Evolutionary conservation across 106 monocot species (phyloP), one percentile per base, ranked within the genome.

Genomic region (Amphibolis antarctica): DNA sequence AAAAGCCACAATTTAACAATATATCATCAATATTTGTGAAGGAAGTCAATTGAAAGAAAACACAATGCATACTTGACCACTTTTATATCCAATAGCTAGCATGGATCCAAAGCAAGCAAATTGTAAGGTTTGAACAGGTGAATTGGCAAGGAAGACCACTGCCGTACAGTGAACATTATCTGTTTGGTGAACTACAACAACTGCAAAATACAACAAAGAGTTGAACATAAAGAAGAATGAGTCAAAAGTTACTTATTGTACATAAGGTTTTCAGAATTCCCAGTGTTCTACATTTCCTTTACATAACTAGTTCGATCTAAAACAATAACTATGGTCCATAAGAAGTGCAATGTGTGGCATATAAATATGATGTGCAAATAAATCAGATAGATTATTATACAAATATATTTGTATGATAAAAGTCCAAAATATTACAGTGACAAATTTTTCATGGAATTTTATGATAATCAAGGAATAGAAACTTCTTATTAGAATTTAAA

Each of bases 51-150:
- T 53, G 19, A 69, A 48, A 63, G 0, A 59, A 58, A 28, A 28
- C 13, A n/a, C n/a, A n/a, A 81, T 28, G 12, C 46, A 27, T 76
- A 96, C 96, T 86, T 86, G 86, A 55, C 96, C 96, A 82, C 49
- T 80, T 67, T 84, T 74, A 78, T 76, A 82, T 60, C 96, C 96
- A 29, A 81, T 72, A 65, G 77, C 79, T 78, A 96, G 69, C 54
- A 42, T 78, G 46, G 69, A 67, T 20, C 84, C 90, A 71, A 74
- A 66, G 55, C 66, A 71, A 66, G 68, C 28, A 69, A 81, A 90
- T 5, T 78, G 71, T 56, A 96, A 67, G 2, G 71, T 59, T 67
- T 21, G 62, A 73, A 90, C 58, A 12, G 78, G 73, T 63, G 86
- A 80, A 19, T 82, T 82, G 53, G 66, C 54, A 18, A 82, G 45